These are phyloP conservation scores for Graphilbum ipis-grandicollis DNA, from an alignment of 2,329 filamentous ascomycete species.

Conservation along the genomic window DNA sequence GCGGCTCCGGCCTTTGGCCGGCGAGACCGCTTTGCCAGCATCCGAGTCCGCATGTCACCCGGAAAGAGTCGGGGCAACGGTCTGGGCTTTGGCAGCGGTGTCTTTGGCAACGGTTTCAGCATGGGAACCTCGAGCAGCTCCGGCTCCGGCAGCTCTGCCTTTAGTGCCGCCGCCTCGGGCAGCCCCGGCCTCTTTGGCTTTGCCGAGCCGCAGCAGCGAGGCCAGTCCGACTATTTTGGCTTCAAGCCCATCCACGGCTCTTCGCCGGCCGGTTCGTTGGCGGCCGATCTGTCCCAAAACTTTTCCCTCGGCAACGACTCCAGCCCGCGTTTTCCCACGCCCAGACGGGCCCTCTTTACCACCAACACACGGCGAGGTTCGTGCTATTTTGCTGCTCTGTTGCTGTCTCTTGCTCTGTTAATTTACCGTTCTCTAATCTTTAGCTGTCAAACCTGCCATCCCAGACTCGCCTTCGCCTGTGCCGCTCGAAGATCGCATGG, in stretches of 20 bases:
- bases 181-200: background rate
- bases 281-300: constrained; percentile 90
- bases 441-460: constrained; percentile 40
- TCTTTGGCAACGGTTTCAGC: background rate
- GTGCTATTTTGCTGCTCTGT: too few relatives aligned
- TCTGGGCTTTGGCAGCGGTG: background rate
- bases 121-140: background rate
- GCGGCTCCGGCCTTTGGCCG: constrained; percentile 45
- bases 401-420: too few relatives aligned
- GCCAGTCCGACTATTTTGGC: constrained; percentile 59
- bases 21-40: constrained; percentile 33
- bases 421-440: too few relatives aligned
- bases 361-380: too few relatives aligned
- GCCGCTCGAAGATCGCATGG: constrained; percentile 61
- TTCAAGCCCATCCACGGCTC: constrained; percentile 64
- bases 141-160: background rate
- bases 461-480: constrained; percentile 61
- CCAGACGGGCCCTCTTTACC: constrained; percentile 74
- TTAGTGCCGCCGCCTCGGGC: constrained; percentile 17
- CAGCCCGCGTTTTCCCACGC: constrained; percentile 70
- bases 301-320: constrained; percentile 74
- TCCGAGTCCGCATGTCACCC: constrained; percentile 28
- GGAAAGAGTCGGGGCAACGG: constrained; percentile 23
- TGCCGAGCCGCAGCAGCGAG: constrained; percentile 42
- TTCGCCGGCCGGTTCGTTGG: constrained; percentile 79